Base-by-base conservation (phyloP, 2,329 filamentous ascomycete species). In the Lachnellula willkommii region DNA sequence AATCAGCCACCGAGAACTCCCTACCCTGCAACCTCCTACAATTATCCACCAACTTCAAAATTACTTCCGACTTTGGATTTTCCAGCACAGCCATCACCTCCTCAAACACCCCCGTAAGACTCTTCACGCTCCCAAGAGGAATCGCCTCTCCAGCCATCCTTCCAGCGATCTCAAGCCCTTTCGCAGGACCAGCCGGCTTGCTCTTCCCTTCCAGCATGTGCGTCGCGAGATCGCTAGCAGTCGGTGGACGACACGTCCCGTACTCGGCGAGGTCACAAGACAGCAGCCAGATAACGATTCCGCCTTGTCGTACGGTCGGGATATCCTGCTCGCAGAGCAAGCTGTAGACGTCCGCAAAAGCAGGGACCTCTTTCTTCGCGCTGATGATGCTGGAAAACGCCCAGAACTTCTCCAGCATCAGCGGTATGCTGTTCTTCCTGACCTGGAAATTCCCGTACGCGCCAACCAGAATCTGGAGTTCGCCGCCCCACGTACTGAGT, bases 51-150 rank as follows among this genome's bases (percentile, higher is more conserved):
- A 60, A 8, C 12, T 54, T 26, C 17, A 22, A 1, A 14, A 60
- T 82, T 81, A 32, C 20, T 17, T 22, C 4, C 6, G n/a, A 17
- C 6, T 36, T 15, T 37, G 3, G 6, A 17, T 40, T 17, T 11
- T 37, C 28, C n/a, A 17, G 32, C 22, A 37, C 45, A 47, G 54
- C 20, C 36, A 54, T 50, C 11, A 60, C 49, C 6, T 35, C 40
- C 5, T 32, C 15, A 11, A 60, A 50, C n/a, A 52, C 40, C 2
- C 4, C 17, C 2, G 28, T 40, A 6, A 57, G 36, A 14, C 50
- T 49, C 3, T 39, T 36, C 7, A 26, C 28, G 35, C 35, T 32
- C 2, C 20, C 32, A 28, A 15, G 22, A 14, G 52, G 46, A 3
- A 32, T 24, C 8, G n/a, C 35, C 8, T 47, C 52, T n/a, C 15